Base-by-base conservation (phyloP, 345 rosid species). In the Citrus reticulata region DNA sequence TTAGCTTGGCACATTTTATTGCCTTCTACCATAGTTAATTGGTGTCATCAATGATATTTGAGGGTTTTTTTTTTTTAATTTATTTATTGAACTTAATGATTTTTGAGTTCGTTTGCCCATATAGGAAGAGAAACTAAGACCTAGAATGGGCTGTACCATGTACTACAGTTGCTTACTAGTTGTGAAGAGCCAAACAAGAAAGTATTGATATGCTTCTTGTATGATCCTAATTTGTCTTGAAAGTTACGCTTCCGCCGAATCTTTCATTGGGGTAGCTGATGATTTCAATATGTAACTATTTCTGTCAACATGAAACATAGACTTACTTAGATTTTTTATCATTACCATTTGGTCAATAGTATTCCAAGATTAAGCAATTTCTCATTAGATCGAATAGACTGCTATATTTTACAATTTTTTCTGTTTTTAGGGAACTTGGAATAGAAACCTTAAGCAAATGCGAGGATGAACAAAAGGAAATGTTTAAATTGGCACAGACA, bases 401-500 rank as follows among this genome's bases (percentile, higher is more conserved):
- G 58, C 68, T 35, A 8, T 74, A 64, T 75, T 68, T 37, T 16
- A 25, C 49, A 9, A 55, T 14, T 51, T 72, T 72, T 72, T 49
- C 58, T 49, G 39, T 57, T 72, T 79, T 76, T 66, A 95, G 98
- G 91, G 97, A 93, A 82, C 92, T 95, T 40, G 98, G 99, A 69
- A 86, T 95, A 76, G 87, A 68, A 49, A 93, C 98, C 39, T 55
- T 89, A 67, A 88, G 87, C 84, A 88, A 79, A 32, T 88, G 96
- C 76, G 73, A 80, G 78, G 84, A 92, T 84, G 99, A 89, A 82
- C 88, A 82, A 67, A 81, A 85, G 88, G 99, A 95, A 84, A 24
- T 93, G 80, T 82, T 95, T 17, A 85, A 77, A 79, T 84, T 95
- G 89, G 98, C 96, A 13, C 90, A 91, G 84, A 87, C 91, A 22